Percentiles rank a stretch among this genome's conserved stretches.
phyloP scores from a whole-genome alignment of 2,329 filamentous ascomycete species.

The Hymenoscyphus linearis region DNA sequence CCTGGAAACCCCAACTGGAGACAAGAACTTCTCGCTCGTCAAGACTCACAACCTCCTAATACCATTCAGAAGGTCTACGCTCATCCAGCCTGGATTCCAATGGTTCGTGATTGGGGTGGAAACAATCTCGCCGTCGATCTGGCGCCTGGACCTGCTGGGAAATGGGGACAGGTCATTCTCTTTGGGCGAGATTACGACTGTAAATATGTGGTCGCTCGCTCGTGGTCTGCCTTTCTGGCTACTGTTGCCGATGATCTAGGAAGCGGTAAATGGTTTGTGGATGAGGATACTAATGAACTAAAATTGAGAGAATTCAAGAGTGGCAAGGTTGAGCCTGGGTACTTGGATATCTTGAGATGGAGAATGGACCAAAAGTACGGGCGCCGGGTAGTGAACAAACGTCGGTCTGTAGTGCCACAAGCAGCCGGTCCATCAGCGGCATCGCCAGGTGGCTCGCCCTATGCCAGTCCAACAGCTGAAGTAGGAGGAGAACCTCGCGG shows the following conservation, averaged over 20 bases:
- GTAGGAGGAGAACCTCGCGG: slow-evolving; percentile 55
- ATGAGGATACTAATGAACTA: slow-evolving; percentile 86
- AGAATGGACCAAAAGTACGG: slow-evolving; percentile 94
- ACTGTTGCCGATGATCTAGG: slow-evolving; percentile 84
- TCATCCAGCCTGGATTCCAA: slow-evolving; percentile 90
- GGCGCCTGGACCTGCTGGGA: slow-evolving; percentile 80
- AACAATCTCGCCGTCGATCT: slow-evolving; percentile 95
- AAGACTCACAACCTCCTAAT: slow-evolving; percentile 82
- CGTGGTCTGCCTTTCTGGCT: slow-evolving; percentile 84
- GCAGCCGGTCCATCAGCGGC: slow-evolving; percentile 29
- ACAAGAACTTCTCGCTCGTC: slow-evolving; percentile 74
- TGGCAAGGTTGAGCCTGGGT: slow-evolving; percentile 82
- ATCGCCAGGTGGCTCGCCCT: slow-evolving; percentile 52
- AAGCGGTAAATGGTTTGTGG: slow-evolving; percentile 85
- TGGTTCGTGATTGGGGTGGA: slow-evolving; percentile 96
- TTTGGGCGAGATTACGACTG: slow-evolving; percentile 98
- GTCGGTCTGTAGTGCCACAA: slow-evolving; percentile 39
- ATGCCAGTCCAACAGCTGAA: slow-evolving; percentile 59
- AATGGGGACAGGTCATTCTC: slow-evolving; percentile 94
- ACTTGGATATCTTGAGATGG: slow-evolving; percentile 94
- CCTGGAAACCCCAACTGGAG: slow-evolving; percentile 65
- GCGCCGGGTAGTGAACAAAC: slow-evolving; percentile 42
- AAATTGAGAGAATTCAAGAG: slow-evolving; percentile 90
- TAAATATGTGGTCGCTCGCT: slow-evolving; percentile 92
- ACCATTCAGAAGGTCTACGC: slow-evolving; percentile 89